phyloP scores from a whole-genome alignment of 208 protist genomes.

The Leishmania arabica region DNA sequence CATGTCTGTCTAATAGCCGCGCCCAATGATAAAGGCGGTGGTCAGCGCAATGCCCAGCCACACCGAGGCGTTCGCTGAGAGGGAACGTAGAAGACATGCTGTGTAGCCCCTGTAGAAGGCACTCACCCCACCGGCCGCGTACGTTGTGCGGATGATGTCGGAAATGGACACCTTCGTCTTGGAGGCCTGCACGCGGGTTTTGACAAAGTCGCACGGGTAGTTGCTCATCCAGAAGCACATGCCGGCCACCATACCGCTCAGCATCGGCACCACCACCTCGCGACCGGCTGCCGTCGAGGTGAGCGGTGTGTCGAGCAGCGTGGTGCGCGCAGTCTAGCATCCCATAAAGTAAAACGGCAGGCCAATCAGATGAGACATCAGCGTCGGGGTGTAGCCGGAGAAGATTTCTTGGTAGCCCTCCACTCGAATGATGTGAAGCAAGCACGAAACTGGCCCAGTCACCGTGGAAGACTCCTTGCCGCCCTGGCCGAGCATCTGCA shows the following conservation, averaged over 20 bases:
- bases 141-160: conserved; percentile 38
- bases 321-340: conserved; percentile 38
- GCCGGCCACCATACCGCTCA: conserved; percentile 55
- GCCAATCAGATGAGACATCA: conserved; percentile 61
- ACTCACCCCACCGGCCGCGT: conserved; percentile 38
- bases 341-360: conserved; percentile 77
- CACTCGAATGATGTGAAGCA: conserved; percentile 36
- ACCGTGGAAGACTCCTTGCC: conserved; percentile 28
- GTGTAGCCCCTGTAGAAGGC: conserved; percentile 71
- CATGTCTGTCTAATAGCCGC: conserved; percentile 35
- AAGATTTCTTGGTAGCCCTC: conserved; percentile 50
- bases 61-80: conserved; percentile 73
- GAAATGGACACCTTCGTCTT: conserved; percentile 32
- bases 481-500: conserved; percentile 58
- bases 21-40: conserved; percentile 40
- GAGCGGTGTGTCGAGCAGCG: conserved; percentile 24
- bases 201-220: conserved; percentile 78
- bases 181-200: conserved; percentile 66
- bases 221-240: conserved; percentile 70
- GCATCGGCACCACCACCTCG: conserved; percentile 54
- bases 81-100: conserved; percentile 61
- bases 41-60: conserved; percentile 69
- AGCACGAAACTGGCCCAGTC: conserved; percentile 44
- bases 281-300: conserved; percentile 23
- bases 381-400: conserved; percentile 58